A percentile compares a stretch with the other conserved stretches of the same genome.
Conservation (phyloP, 1,139 yeast species). For the Scheffersomyces titani region DNA sequence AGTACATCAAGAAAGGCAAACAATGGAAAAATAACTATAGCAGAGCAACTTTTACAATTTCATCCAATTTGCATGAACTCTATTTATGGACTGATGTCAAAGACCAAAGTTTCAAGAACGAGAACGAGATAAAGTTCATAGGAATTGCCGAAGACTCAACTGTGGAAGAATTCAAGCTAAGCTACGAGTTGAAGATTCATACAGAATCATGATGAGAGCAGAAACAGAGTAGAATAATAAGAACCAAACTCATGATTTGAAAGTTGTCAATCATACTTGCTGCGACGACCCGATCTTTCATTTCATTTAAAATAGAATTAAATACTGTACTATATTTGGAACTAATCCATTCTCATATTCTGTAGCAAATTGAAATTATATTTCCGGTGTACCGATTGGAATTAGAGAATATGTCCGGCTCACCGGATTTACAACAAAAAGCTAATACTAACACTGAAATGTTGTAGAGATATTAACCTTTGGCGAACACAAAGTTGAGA, state of each 20-base stretch:
- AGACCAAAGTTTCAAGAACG: conserved; percentile 8
- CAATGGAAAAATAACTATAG: conserved; percentile 28
- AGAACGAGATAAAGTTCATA: conserved; percentile 7
- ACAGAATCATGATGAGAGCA: neutral
- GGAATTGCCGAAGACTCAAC: conserved; percentile 4
- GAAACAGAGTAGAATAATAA: neutral
- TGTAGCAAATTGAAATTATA: neutral
- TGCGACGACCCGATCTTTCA: neutral
- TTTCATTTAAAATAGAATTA: neutral
- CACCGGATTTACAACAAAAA: neutral
- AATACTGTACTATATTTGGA: neutral
- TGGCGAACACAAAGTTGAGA: neutral
- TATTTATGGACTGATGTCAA: conserved; percentile 6
- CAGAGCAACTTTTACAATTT: neutral
- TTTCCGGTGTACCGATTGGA: neutral
- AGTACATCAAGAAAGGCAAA: conserved; percentile 48
- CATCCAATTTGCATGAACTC: conserved; percentile 2
- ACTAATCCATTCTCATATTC: neutral
- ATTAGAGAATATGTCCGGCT: no score
- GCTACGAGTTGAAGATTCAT: conserved; percentile 3
- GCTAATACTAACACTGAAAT: neutral
- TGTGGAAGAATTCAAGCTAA: conserved; percentile 6
- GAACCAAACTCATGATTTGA: neutral
- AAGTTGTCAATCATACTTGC: neutral
- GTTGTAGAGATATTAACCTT: neutral